Percentiles rank a stretch among this genome's conserved stretches.
Conservation (phyloP, 78 protist genomes). For the Dictyostelium intermedium region DNA sequence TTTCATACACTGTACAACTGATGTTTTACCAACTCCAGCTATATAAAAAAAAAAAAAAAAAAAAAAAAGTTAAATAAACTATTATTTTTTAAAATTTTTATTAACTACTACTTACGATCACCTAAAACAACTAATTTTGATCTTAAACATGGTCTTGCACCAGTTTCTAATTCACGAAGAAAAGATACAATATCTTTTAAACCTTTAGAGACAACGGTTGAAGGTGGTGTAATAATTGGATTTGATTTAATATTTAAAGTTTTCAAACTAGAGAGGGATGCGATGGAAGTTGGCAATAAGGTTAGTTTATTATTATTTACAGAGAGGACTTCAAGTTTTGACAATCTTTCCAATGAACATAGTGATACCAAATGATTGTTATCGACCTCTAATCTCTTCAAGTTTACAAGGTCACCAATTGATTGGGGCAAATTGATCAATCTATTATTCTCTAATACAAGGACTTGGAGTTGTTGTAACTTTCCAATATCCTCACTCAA, state of each 20-base stretch:
- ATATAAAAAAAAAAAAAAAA: neutral
- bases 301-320: conserved; percentile 69
- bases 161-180: conserved; percentile 69
- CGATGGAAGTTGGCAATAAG: conserved; percentile 50
- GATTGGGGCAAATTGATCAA: conserved; percentile 33
- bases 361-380: conserved; percentile 51
- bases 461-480: conserved; percentile 59
- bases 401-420: conserved; percentile 57
- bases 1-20: conserved; percentile 39
- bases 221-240: conserved; percentile 74
- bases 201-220: conserved; percentile 60
- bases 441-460: conserved; percentile 57
- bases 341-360: conserved; percentile 43
- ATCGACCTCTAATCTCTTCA: conserved; percentile 59
- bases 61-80: neutral
- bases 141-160: conserved; percentile 69
- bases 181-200: conserved; percentile 52
- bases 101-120: conserved; percentile 58
- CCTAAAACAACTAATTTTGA: conserved; percentile 62
- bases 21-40: conserved; percentile 58
- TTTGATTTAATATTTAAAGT: conserved; percentile 65
- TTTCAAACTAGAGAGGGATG: conserved; percentile 4
- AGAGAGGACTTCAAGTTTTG: conserved; percentile 73
- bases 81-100: neutral
- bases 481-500: conserved; percentile 68